Percentiles rank a stretch among this genome's conserved stretches.
Conservation (phyloP, 345 rosid genomes). For the Populus davidiana region DNA sequence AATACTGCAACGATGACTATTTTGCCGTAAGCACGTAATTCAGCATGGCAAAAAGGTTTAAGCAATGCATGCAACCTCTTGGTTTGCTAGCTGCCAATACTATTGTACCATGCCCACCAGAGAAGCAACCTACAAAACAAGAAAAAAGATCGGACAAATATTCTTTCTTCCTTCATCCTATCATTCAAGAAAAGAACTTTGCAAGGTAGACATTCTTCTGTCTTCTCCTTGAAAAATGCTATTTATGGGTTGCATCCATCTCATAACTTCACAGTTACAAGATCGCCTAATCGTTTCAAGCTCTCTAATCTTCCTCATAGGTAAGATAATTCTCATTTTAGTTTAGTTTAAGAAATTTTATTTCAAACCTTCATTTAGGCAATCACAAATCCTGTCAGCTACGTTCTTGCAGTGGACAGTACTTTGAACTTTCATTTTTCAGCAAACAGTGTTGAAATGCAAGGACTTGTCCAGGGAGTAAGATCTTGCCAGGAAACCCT, state of each 20-base stretch:
- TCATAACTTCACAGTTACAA: conserved; percentile 17
- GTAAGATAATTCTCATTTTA: conserved; percentile 3
- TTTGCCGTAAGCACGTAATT: not conserved
- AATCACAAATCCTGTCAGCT: not conserved
- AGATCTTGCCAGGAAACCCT: conserved; percentile 41
- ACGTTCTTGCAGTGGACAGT: not conserved
- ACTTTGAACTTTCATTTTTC: not conserved
- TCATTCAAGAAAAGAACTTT: conserved; percentile 41
- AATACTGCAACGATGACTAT: not conserved
- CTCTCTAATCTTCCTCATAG: conserved; percentile 11
- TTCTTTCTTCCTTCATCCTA: conserved; percentile 2
- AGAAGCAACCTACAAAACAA: conserved; percentile 19
- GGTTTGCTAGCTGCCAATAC: not conserved
- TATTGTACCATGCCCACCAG: not conserved
- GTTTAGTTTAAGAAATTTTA: not conserved
- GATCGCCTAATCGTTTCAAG: conserved; percentile 6
- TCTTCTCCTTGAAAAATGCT: conserved; percentile 19
- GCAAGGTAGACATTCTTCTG: conserved; percentile 16
- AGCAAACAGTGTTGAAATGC: conserved; percentile 35
- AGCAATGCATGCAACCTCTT: not conserved
- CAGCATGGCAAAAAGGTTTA: not conserved
- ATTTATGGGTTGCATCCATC: not conserved
- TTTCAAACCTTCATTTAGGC: not conserved
- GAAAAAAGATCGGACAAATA: not conserved
- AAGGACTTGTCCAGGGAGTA: conserved; percentile 34